These are phyloP conservation scores for Fusarium coicis DNA, from an alignment of 2,329 filamentous ascomycete genomes.

Conservation along the genomic window DNA sequence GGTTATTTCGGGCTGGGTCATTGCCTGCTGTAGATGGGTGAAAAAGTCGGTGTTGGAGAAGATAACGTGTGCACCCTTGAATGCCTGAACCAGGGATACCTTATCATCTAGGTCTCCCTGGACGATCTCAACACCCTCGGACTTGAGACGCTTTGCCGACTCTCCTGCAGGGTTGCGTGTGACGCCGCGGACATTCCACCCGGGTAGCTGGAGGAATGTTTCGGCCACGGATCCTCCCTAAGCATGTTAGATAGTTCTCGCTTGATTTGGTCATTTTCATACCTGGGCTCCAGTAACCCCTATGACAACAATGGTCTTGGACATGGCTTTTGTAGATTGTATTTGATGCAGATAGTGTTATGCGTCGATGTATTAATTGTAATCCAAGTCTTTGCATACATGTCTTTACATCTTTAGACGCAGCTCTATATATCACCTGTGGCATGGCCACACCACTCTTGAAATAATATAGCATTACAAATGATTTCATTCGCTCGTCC, in stretches of 20 bases:
- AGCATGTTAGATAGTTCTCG: fast-evolving
- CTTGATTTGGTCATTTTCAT: fast-evolving
- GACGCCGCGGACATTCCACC: background rate
- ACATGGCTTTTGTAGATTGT: background rate
- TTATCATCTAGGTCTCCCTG: background rate
- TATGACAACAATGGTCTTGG: background rate
- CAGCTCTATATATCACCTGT: fast-evolving
- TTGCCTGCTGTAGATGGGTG: background rate
- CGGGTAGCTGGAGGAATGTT: background rate
- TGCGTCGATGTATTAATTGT: fast-evolving
- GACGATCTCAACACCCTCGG: background rate
- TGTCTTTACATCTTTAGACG: no score
- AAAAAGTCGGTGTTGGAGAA: background rate
- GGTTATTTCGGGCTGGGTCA: background rate
- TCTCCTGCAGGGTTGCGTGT: background rate
- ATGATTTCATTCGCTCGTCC: fast-evolving
- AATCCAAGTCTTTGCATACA: fast-evolving
- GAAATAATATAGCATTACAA: background rate
- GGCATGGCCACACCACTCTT: no score
- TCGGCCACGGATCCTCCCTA: background rate
- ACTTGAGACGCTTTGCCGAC: background rate
- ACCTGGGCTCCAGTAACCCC: background rate
- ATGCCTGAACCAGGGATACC: background rate
- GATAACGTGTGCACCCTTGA: background rate
- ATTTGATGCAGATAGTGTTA: background rate